phyloP scores from a whole-genome alignment of 2,329 filamentous ascomycete genomes.

The Cytospora leucostoma region DNA sequence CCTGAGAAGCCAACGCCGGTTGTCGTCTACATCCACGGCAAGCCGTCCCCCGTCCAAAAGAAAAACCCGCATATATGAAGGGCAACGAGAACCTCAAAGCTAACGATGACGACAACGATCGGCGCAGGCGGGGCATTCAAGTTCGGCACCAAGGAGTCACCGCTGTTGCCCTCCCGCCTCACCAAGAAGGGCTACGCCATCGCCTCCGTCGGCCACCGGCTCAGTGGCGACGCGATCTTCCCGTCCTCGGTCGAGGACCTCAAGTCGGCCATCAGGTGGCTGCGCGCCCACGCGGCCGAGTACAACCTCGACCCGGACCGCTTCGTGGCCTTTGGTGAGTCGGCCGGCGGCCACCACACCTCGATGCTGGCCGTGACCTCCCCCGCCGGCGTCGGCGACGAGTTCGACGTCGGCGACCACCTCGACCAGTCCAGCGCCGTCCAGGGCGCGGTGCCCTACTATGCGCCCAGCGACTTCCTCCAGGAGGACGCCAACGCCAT shows the following conservation, averaged over 20 bases:
- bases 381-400: conserved; percentile 16
- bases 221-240: conserved; percentile 26
- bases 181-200: conserved; percentile 22
- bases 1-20: conserved; percentile 11
- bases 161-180: conserved; percentile 22
- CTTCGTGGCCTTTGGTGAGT: conserved; percentile 25
- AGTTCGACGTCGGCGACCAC: conserved; percentile 24
- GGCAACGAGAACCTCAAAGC: too few relatives aligned
- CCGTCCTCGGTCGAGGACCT: conserved; percentile 25
- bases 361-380: conserved; percentile 22
- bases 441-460: conserved; percentile 25
- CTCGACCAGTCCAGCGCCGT: conserved; percentile 22
- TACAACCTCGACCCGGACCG: conserved; percentile 19
- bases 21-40: conserved; percentile 26
- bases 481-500: conserved; percentile 22
- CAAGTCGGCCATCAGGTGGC: conserved; percentile 27
- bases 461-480: conserved; percentile 24
- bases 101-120: neutral
- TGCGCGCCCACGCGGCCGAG: conserved; percentile 21
- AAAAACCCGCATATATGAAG: too few relatives aligned
- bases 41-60: neutral
- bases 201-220: conserved; percentile 26
- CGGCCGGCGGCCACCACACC: conserved; percentile 25
- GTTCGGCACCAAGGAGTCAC: conserved; percentile 24
- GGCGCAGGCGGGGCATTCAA: conserved; percentile 23